Evolutionary conservation across 2,329 filamentous ascomycete genomes (phyloP).

Genomic region (Diaporthe australafricana): DNA sequence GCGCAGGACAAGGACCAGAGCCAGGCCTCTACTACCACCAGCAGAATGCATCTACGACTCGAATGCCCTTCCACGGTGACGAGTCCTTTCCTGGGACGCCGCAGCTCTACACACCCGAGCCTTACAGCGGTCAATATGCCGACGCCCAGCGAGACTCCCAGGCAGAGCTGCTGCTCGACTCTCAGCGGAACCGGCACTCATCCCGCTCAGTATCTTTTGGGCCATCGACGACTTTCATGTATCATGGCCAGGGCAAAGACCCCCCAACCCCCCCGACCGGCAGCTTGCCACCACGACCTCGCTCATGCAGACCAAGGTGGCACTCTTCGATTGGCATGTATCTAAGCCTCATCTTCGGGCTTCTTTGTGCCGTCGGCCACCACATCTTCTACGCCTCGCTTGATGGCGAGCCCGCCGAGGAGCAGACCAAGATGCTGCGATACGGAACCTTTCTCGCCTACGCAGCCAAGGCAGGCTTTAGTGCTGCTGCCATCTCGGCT

Average conservation of each 20-base stretch:
- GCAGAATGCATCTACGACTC: constrained; percentile 22
- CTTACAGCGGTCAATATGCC: background rate
- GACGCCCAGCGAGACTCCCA: constrained; percentile 24
- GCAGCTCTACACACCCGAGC: constrained; percentile 12
- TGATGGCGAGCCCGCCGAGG: constrained; percentile 46
- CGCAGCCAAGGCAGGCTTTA: constrained; percentile 52
- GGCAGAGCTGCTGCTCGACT: constrained; percentile 17
- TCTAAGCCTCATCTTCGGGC: constrained; percentile 50
- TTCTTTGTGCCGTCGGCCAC: constrained; percentile 51
- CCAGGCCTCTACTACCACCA: constrained; percentile 13
- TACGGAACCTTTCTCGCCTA: constrained; percentile 54
- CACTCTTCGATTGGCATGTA: constrained; percentile 48
- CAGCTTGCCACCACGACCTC: background rate
- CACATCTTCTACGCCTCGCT: constrained; percentile 52
- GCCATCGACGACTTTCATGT: constrained; percentile 19
- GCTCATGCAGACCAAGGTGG: constrained; percentile 34
- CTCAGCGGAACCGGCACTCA: background rate
- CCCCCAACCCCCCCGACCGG: background rate
- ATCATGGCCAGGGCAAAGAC: background rate
- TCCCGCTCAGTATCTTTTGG: constrained; percentile 32
- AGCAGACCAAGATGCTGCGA: constrained; percentile 52
- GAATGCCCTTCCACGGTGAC: constrained; percentile 35
- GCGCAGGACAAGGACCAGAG: constrained; percentile 1
- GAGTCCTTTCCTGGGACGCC: constrained; percentile 21
- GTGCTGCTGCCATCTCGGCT: constrained; percentile 47